Base-by-base conservation (phyloP, 2,329 filamentous ascomycete species). In the Pseudocercospora pini-densiflorae region DNA sequence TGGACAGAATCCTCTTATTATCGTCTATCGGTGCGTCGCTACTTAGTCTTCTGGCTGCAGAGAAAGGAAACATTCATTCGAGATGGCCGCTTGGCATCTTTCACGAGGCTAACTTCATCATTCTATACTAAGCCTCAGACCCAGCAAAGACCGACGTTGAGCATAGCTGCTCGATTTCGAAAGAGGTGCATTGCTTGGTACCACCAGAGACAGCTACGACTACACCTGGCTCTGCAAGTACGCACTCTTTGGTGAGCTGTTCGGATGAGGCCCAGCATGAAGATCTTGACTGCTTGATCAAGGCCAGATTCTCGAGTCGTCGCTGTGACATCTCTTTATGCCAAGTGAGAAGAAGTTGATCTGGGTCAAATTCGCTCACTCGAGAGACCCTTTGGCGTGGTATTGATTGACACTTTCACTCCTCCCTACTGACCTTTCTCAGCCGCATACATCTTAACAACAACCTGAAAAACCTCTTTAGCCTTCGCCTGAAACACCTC, bases 391-490 rank as follows among this genome's bases (percentile, higher is more conserved):
- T 16, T 19, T 7, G 36, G 14, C 36, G 2, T 16, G 5, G 14
- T 2, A 3, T 40, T 4, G 4, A 33, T 2, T 7, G 2, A 33
- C 8, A 3, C 3, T 33, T 33, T 33, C 31, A 33, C 10, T 33
- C 31, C 10, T 12, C 36, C 16, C 8, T 6, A n/a, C 6, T 19
- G 5, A 1, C 40, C 47, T 51, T 24, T 23, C 47, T 29, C 51
- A 31, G 12, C 57, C 21, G 12, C 57, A 29, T 59, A 59, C 36
- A 55, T 55, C 19, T 29, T 24, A 1, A 53, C 45, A 14, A 60
- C 62, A 19, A 60, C 62, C 21, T 59, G 54, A 47, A 60, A 64
- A 8, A 64, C 40, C 31, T 64, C 47, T 31, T 24, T 60, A 29
- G 57, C 62, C 40, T 62, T 33, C 47, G 36, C 53, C n/a, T 43